Percentiles rank a stretch among this genome's conserved stretches.
Evolutionary conservation across 2,329 filamentous ascomycete genomes (phyloP).

Genomic region (Microdochium bolleyi): DNA sequence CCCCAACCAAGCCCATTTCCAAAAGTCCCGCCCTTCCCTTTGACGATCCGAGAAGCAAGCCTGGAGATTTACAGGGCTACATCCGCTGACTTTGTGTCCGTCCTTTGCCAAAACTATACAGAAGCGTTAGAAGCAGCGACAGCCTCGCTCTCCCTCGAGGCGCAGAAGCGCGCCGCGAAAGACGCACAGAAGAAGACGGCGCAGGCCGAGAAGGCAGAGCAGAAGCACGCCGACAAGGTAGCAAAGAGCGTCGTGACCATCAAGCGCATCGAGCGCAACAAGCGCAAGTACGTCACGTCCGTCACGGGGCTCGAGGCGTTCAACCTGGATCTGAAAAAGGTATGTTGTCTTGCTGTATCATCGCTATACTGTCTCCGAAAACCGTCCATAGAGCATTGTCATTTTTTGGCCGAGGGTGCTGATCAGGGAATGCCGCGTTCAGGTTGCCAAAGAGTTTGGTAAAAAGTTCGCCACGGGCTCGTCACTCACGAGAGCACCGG

Average conservation of each 20-base stretch:
- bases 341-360: constrained; percentile 9
- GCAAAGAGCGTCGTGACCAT: constrained; percentile 79
- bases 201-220: constrained; percentile 82
- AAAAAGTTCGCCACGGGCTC: constrained; percentile 98
- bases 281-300: constrained; percentile 92
- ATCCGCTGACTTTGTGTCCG: too few species aligned
- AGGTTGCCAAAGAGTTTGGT: constrained; percentile 85
- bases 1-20: constrained; percentile 1
- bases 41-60: background rate
- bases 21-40: background rate
- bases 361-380: background rate
- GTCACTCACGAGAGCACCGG: constrained; percentile 81
- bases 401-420: background rate
- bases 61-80: background rate
- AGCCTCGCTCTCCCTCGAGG: constrained; percentile 78
- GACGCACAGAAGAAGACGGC: constrained; percentile 95
- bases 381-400: background rate
- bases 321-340: constrained; percentile 87
- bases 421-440: background rate
- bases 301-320: constrained; percentile 88
- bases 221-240: constrained; percentile 74
- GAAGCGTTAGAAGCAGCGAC: constrained; percentile 80
- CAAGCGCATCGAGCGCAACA: constrained; percentile 96
- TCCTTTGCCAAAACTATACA: too few species aligned
- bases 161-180: constrained; percentile 90